These are phyloP conservation scores for Plasmodium inui DNA, from an alignment of 169 alveolate species.

Conservation along the genomic window DNA sequence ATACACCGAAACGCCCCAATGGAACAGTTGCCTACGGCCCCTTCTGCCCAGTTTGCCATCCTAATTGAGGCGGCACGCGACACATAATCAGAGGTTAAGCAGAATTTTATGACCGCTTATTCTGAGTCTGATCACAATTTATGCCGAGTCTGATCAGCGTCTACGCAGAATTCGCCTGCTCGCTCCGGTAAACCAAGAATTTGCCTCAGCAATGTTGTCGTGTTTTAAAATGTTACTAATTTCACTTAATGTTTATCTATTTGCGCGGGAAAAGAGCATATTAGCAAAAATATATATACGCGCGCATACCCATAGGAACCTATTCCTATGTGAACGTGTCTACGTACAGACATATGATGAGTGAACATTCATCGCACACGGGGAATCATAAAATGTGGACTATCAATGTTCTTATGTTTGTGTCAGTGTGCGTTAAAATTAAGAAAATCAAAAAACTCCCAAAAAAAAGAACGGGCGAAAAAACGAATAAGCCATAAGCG, in stretches of 20 bases:
- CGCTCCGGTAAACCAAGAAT: neutral
- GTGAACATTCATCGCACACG: neutral
- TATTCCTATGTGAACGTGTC: neutral
- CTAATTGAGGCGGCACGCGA: neutral
- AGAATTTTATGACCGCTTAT: neutral
- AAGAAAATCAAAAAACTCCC: neutral
- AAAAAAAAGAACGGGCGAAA: neutral
- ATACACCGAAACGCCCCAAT: neutral
- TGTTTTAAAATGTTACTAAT: conserved; percentile 16
- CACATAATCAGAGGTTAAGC: neutral
- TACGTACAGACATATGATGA: neutral
- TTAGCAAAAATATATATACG: neutral
- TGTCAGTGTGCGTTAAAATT: neutral
- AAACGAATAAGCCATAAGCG: neutral
- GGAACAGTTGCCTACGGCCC: neutral
- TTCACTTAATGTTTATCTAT: conserved; percentile 8
- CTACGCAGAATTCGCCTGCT: neutral
- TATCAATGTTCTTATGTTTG: conserved; percentile 12
- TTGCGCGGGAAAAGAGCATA: neutral
- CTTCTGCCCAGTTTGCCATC: neutral
- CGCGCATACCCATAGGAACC: neutral
- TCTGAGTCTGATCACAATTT: neutral
- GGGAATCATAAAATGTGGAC: neutral
- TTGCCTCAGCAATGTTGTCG: neutral
- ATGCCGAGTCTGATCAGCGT: neutral